A percentile compares a stretch with the other conserved stretches of the same genome.
Evolutionary conservation across 2,329 filamentous ascomycete species (phyloP).

Genomic region (Corynespora cassiicola): DNA sequence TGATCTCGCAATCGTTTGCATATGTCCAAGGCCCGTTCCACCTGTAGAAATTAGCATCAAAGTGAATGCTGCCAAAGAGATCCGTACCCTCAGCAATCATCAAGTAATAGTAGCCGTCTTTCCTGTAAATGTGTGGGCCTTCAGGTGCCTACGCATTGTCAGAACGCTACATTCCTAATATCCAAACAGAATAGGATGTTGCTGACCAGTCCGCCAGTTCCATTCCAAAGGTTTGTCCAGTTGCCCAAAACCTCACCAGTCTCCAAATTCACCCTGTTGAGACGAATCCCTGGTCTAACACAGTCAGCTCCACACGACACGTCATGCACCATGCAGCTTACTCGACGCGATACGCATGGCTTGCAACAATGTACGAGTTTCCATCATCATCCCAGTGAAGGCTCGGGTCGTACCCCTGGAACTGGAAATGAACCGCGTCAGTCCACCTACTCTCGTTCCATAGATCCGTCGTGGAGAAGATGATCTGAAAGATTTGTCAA

Average conservation of each 20-base stretch:
- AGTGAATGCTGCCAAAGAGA: constrained; percentile 37
- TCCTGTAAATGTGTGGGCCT: constrained; percentile 38
- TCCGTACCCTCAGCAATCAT: constrained; percentile 32
- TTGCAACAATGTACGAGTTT: constrained; percentile 55
- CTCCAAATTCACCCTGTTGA: constrained; percentile 38
- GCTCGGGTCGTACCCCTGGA: constrained; percentile 60
- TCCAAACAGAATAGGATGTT: too few species aligned
- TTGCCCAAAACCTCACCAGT: constrained; percentile 34
- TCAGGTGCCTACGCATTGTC: constrained; percentile 30
- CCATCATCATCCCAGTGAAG: constrained; percentile 65
- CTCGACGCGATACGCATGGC: constrained; percentile 30
- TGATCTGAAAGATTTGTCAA: constrained; percentile 41
- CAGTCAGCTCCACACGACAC: too few species aligned
- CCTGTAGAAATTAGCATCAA: constrained; percentile 29
- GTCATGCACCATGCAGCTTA: constrained; percentile 8
- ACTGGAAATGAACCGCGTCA: constrained; percentile 56
- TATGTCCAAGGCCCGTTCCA: constrained; percentile 45
- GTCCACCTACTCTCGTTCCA: constrained; percentile 55
- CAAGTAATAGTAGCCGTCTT: constrained; percentile 44
- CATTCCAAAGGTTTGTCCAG: constrained; percentile 42
- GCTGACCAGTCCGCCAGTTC: constrained; percentile 36
- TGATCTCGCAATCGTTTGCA: constrained; percentile 46
- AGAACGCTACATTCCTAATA: background rate
- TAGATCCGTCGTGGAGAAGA: constrained; percentile 54
- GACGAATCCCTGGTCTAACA: constrained; percentile 32